phyloP scores from a whole-genome alignment of 768 basidiomycete species.

The Chiua virens region DNA sequence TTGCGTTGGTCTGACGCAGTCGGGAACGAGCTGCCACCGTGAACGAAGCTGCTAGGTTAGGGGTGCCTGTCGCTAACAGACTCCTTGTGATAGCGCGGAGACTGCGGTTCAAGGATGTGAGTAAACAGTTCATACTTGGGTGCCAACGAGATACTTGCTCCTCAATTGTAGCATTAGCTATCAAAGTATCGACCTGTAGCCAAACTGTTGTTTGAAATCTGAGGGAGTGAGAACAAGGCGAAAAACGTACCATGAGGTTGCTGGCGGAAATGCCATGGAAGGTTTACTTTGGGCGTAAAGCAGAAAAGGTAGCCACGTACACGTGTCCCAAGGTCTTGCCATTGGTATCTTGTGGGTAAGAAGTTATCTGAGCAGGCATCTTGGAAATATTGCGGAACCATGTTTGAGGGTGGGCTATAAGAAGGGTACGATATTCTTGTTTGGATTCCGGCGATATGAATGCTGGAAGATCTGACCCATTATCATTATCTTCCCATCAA shows the following conservation, averaged over 20 bases:
- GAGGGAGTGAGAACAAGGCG: not conserved
- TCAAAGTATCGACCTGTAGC: constrained; percentile 61
- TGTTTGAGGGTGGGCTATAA: constrained; percentile 22
- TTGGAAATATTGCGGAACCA: constrained; percentile 9
- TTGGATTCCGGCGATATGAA: too few relatives aligned
- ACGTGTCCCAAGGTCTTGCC: constrained; percentile 66
- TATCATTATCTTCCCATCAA: too few relatives aligned
- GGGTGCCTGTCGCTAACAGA: constrained; percentile 68
- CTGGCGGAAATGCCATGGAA: constrained; percentile 10
- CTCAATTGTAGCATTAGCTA: constrained; percentile 71
- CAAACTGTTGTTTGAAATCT: not conserved
- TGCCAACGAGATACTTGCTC: constrained; percentile 50
- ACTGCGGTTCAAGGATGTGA: constrained; percentile 38
- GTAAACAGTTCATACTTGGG: constrained; percentile 6
- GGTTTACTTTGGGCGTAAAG: not conserved
- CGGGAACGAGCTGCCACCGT: constrained; percentile 61
- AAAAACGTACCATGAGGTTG: constrained; percentile 33
- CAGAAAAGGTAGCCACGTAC: constrained; percentile 41
- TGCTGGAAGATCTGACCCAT: too few relatives aligned
- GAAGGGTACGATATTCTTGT: not conserved
- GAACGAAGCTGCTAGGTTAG: constrained; percentile 61
- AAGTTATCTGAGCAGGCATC: constrained; percentile 50
- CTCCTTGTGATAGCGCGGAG: constrained; percentile 73
- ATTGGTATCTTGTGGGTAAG: constrained; percentile 35
- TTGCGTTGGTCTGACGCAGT: constrained; percentile 50